Conservation (phyloP, 2,329 filamentous ascomycete genomes). For the Sporothrix dimorphospora region DNA sequence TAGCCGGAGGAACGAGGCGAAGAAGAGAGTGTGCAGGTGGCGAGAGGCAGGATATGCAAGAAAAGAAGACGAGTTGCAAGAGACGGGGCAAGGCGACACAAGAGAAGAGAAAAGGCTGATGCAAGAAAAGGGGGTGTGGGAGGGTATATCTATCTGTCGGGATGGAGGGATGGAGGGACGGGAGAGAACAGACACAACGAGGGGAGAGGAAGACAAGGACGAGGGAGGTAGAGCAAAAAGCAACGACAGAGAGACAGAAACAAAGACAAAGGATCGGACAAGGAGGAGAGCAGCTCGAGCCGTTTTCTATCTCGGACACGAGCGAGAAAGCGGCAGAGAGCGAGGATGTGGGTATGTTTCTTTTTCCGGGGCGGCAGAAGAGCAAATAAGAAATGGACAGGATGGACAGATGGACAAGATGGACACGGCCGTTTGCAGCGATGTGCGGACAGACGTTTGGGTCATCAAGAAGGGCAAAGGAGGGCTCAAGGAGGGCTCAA, state of each 20-base stretch:
- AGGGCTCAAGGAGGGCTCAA: background rate
- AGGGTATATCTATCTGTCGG: slow-evolving; percentile 20
- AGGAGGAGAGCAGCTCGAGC: slow-evolving; percentile 21
- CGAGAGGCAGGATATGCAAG: background rate
- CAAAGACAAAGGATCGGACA: slow-evolving; percentile 17
- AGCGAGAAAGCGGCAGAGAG: background rate
- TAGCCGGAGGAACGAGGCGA: background rate
- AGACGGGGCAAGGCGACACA: background rate
- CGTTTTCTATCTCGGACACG: slow-evolving; percentile 27
- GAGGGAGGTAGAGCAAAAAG: background rate
- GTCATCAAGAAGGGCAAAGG: background rate
- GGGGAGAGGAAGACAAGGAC: background rate
- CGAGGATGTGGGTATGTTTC: slow-evolving; percentile 18
- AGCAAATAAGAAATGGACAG: background rate
- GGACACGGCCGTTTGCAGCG: background rate
- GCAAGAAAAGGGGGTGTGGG: slow-evolving; percentile 17
- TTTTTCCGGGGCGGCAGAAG: slow-evolving; percentile 13
- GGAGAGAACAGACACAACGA: slow-evolving; percentile 4
- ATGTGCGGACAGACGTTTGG: background rate
- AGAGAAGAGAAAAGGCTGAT: background rate
- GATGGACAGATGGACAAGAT: background rate
- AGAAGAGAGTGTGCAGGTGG: background rate
- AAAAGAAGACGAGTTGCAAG: slow-evolving; percentile 8
- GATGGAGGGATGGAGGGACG: slow-evolving; percentile 7
- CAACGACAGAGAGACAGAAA: background rate